Base-by-base conservation (phyloP, 202 grass and related monocot species). In the Zoysia matrella region DNA sequence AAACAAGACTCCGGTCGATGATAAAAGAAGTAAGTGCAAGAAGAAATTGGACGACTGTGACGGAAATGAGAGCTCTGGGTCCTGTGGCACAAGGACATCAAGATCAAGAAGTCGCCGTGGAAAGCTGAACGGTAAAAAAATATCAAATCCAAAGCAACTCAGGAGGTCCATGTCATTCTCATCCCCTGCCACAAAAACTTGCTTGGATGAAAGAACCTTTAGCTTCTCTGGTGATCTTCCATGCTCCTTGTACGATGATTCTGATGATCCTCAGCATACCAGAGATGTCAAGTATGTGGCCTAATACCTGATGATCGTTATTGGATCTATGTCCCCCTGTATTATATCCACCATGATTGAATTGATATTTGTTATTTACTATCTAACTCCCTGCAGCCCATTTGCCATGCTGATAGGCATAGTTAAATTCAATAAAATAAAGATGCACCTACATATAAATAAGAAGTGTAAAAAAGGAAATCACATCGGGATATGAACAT, bases 81-180 rank as follows among this genome's bases (percentile, higher is more conserved):
- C 66, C 11, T 44, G 63, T 11, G 64, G 73, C 6, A 74, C 77
- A 1, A 84, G 60, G 16, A 43, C 71, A 68, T 86, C 87, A 2
- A 94, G 80, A 40, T 87, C 87, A 77, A 83, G 80, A 47, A 95
- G 88, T 42, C 79, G 40, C 7, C 83, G 30, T 16, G 67, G 46
- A 0, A 80, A 83, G 30, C 18, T 73, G 11, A 50, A 30, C 5
- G 76, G 80, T 30, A 83, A 90, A 67, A 85, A 87, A 8, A 18
- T 54, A 8, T 65, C 84, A 42, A 85, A 62, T 11, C 64, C 82
- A 1, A 85, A 66, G 39, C 79, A 89, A 65, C 83, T 89, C 74
- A 83, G 83, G 82, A 74, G 90, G 73, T 79, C 78, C 74, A 85
- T 82, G 79, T 92, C 89, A 0, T 86, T 88, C 78, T 92, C 89